Conservation (phyloP, 2,329 filamentous ascomycete species). For the Alternaria novae-zelandiae region DNA sequence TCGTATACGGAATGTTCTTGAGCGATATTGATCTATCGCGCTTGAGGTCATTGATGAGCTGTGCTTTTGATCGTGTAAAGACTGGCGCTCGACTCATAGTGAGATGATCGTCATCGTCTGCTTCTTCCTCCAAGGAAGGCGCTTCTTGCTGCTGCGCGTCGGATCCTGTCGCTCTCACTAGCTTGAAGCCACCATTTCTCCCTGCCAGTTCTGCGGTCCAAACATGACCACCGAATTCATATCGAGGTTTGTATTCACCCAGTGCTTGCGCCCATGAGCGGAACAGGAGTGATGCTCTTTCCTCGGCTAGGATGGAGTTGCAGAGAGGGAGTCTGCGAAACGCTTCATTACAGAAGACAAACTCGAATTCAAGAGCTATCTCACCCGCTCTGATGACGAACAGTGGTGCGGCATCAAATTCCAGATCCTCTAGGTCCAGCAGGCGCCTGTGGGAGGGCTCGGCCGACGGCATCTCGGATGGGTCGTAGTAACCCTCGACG, state of each 20-base stretch:
- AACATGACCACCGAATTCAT: conserved; percentile 20
- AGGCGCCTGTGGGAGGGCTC: background rate
- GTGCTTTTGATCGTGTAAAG: conserved; percentile 13
- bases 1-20: conserved; percentile 12
- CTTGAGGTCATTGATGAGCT: conserved; percentile 8
- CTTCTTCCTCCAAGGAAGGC: background rate
- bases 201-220: conserved; percentile 30
- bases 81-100: background rate
- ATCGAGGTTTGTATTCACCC: conserved; percentile 11
- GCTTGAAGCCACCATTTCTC: conserved; percentile 20
- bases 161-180: conserved; percentile 17
- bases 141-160: background rate
- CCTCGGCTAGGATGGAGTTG: conserved; percentile 10
- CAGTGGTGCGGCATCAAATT: conserved; percentile 27
- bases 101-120: background rate
- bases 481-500: background rate
- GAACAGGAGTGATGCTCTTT: conserved; percentile 28
- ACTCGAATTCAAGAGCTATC: conserved; percentile 19
- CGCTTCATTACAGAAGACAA: conserved; percentile 31
- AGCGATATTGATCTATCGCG: conserved; percentile 1
- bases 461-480: conserved; percentile 6
- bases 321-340: conserved; percentile 21
- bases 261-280: conserved; percentile 37
- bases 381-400: conserved; percentile 29
- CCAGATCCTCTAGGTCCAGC: conserved; percentile 31